A percentile compares a stretch with the other conserved stretches of the same genome.
Evolutionary conservation across 176 grass and related monocot genomes (phyloP).

Genomic region (Saccharum officinarum): DNA sequence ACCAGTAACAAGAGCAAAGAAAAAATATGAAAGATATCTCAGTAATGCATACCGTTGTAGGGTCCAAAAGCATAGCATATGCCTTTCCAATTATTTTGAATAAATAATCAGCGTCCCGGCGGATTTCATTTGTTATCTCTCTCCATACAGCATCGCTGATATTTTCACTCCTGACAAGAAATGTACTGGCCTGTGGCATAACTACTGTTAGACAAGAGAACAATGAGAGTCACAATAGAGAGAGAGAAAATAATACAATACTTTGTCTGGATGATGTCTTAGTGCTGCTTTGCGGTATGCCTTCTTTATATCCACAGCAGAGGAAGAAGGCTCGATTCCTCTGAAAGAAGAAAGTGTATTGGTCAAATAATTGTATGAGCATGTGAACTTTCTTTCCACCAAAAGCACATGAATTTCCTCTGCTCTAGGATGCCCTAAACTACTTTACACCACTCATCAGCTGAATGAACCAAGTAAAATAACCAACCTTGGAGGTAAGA

Average conservation of each 20-base stretch:
- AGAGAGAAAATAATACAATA: constrained; percentile 37
- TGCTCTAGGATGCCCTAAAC: not conserved
- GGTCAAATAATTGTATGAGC: constrained; percentile 6
- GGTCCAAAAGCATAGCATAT: constrained; percentile 76
- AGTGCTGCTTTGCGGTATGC: constrained; percentile 89
- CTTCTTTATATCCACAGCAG: constrained; percentile 74
- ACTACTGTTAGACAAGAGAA: constrained; percentile 36
- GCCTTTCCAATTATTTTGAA: constrained; percentile 93
- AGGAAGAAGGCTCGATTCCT: constrained; percentile 70
- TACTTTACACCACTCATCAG: constrained; percentile 5
- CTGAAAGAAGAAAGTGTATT: constrained; percentile 46
- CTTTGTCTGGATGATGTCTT: constrained; percentile 86
- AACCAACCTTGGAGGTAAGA: constrained; percentile 3
- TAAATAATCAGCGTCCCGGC: constrained; percentile 77
- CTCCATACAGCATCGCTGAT: constrained; percentile 50
- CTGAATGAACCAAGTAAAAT: not conserved
- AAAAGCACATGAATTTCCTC: constrained; percentile 14
- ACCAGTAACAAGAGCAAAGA: not conserved
- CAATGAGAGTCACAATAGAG: constrained; percentile 16
- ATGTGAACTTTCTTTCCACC: not conserved
- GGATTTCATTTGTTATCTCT: constrained; percentile 53
- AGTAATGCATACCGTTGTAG: constrained; percentile 54
- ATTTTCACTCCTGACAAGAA: constrained; percentile 79
- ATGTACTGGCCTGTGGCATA: constrained; percentile 60
- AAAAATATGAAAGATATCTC: not conserved